phyloP scores from a whole-genome alignment of 768 basidiomycete species.

The Russula earlei region DNA sequence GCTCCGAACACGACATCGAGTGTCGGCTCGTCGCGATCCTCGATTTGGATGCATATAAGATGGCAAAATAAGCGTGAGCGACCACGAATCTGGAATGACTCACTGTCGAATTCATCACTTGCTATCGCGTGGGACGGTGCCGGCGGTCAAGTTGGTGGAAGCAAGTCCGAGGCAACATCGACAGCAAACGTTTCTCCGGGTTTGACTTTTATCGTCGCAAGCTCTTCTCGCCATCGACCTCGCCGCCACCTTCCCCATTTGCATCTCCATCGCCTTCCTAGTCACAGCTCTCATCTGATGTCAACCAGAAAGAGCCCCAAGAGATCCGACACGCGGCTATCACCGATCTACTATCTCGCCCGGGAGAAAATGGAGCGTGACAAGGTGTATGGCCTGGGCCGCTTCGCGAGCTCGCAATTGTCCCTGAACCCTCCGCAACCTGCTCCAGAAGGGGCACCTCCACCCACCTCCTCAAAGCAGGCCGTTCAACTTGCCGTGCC shows the following conservation, averaged over 20 bases:
- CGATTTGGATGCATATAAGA: conserved; percentile 65
- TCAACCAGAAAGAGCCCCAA: conserved; percentile 36
- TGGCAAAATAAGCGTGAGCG: conserved; percentile 54
- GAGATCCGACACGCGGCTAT: conserved; percentile 87
- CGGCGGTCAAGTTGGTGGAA: conserved; percentile 28
- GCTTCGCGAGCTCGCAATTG: conserved; percentile 88
- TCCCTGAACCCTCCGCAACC: conserved; percentile 27
- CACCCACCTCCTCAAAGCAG: conserved; percentile 2
- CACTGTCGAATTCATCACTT: conserved; percentile 59
- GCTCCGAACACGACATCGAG: conserved; percentile 79
- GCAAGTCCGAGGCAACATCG: conserved; percentile 13
- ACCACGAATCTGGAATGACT: conserved; percentile 40
- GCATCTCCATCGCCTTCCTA: conserved; percentile 54
- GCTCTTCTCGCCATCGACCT: conserved; percentile 53
- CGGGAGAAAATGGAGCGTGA: conserved; percentile 95
- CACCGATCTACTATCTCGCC: conserved; percentile 95
- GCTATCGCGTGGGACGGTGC: conserved; percentile 48
- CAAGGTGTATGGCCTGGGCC: conserved; percentile 83
- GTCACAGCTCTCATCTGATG: conserved; percentile 42
- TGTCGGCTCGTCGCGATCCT: conserved; percentile 61
- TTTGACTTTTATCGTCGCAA: conserved; percentile 93
- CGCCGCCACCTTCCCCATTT: conserved; percentile 43
- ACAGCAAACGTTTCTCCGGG: conserved; percentile 79
- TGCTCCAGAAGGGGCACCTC: conserved; percentile 18
- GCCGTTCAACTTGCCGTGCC: conserved; percentile 17